These are phyloP conservation scores for Agrocybe praecox DNA, from an alignment of 768 basidiomycete species.

Conservation along the genomic window DNA sequence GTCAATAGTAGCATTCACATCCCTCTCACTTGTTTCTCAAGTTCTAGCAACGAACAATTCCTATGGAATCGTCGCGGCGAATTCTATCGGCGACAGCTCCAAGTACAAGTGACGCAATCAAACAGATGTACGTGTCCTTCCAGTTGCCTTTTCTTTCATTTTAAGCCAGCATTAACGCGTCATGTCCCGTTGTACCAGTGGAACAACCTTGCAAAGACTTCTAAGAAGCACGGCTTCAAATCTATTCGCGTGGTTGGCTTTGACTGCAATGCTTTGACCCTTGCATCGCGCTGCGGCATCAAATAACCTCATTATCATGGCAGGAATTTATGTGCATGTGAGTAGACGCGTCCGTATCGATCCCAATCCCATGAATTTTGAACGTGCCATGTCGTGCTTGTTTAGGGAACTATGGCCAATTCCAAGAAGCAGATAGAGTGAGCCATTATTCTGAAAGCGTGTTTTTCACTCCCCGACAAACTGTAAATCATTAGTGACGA, in stretches of 20 bases:
- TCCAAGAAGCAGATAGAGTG: conserved; percentile 30
- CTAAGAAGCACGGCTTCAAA: conserved; percentile 31
- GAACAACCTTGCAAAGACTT: conserved; percentile 32
- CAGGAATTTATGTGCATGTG: conserved; percentile 36
- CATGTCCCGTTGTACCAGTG: conserved; percentile 22
- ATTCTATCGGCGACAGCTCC: conserved; percentile 28
- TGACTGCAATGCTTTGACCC: conserved; percentile 37
- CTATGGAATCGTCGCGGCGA: conserved; percentile 33
- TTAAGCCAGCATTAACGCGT: background rate
- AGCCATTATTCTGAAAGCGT: conserved; percentile 1
- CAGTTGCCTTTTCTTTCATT: background rate
- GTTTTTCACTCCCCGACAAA: background rate
- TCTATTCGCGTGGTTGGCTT: conserved; percentile 37
- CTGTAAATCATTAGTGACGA: conserved; percentile 27
- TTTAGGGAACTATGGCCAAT: conserved; percentile 30
- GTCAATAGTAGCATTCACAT: background rate
- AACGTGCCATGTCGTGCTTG: background rate
- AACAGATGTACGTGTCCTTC: conserved; percentile 26
- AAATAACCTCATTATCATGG: conserved; percentile 31
- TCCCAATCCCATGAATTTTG: background rate
- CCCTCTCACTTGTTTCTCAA: conserved; percentile 12
- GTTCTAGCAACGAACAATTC: conserved; percentile 32
- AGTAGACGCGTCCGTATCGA: background rate
- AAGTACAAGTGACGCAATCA: conserved; percentile 37
- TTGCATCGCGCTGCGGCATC: conserved; percentile 35